Evolutionary conservation across 768 basidiomycete species (phyloP).

Genomic region (Suillus americanus): DNA sequence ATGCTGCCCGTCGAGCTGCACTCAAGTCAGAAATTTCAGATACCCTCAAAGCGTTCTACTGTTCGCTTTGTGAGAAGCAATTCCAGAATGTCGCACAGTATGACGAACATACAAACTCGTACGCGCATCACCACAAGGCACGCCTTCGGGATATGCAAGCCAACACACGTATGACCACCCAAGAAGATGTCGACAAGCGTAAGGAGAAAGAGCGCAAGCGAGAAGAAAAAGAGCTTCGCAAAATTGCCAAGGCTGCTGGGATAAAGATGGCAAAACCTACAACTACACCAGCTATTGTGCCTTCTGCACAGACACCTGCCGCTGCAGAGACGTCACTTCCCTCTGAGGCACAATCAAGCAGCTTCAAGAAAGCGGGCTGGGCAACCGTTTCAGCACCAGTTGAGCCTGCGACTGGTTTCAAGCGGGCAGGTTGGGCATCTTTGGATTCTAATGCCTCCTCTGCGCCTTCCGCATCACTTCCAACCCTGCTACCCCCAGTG

Average conservation of each 20-base stretch:
- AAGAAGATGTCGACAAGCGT: constrained; percentile 68
- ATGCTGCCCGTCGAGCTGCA: constrained; percentile 62
- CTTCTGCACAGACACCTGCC: constrained; percentile 20
- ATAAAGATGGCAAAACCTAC: constrained; percentile 56
- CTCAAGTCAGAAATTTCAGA: constrained; percentile 66
- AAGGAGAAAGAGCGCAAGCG: constrained; percentile 86
- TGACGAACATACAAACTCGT: constrained; percentile 88
- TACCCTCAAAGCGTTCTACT: constrained; percentile 76
- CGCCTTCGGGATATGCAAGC: constrained; percentile 83
- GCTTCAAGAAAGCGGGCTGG: constrained; percentile 52
- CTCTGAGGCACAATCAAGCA: constrained; percentile 21
- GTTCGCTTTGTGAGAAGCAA: constrained; percentile 82
- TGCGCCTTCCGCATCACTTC: constrained; percentile 19
- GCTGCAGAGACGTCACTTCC: constrained; percentile 17
- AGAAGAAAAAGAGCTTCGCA: constrained; percentile 82
- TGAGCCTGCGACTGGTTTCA: constrained; percentile 14
- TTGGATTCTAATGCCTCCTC: constrained; percentile 22
- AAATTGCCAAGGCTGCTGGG: constrained; percentile 80
- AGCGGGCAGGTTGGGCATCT: constrained; percentile 17
- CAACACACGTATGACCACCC: constrained; percentile 60
- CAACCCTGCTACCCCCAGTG: constrained; percentile 9
- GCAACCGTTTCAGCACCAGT: constrained; percentile 31
- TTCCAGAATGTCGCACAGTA: constrained; percentile 85
- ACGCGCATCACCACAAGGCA: constrained; percentile 84
- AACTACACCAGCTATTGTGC: constrained; percentile 18